These are phyloP conservation scores for Stagonosporopsis tanaceti DNA, from an alignment of 2,329 filamentous ascomycete genomes.

Conservation along the genomic window DNA sequence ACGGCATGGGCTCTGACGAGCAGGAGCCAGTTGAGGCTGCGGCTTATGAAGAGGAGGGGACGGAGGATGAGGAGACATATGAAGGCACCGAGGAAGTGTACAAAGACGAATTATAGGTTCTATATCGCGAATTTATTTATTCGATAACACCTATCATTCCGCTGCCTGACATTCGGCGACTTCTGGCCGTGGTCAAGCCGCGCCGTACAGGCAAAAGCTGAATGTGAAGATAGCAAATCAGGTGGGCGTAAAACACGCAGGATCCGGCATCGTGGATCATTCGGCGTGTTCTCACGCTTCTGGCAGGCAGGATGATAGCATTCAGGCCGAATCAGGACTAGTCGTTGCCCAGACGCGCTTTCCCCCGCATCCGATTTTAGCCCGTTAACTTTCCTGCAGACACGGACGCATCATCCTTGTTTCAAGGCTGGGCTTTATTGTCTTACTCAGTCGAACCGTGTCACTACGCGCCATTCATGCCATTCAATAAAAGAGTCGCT, in stretches of 20 bases:
- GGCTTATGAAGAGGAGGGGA: constrained; percentile 22
- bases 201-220: background rate
- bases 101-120: constrained; percentile 50
- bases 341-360: constrained; percentile 7
- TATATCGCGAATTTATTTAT: background rate
- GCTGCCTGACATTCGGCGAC: background rate
- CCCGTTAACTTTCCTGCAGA: constrained; percentile 14
- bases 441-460: constrained; percentile 18
- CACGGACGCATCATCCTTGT: constrained; percentile 20
- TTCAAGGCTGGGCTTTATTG: constrained; percentile 6
- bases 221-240: background rate
- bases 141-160: too few species aligned
- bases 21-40: constrained; percentile 24
- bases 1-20: constrained; percentile 55
- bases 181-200: background rate
- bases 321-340: constrained; percentile 7
- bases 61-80: constrained; percentile 26
- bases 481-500: constrained; percentile 14
- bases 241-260: background rate
- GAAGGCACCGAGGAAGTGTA: constrained; percentile 53
- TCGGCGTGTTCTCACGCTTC: background rate
- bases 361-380: constrained; percentile 17
- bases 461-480: constrained; percentile 23
- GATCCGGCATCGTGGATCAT: too few species aligned
- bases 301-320: constrained; percentile 3